Base-by-base conservation (phyloP, 768 basidiomycete species). In the Lentinula detonsa region DNA sequence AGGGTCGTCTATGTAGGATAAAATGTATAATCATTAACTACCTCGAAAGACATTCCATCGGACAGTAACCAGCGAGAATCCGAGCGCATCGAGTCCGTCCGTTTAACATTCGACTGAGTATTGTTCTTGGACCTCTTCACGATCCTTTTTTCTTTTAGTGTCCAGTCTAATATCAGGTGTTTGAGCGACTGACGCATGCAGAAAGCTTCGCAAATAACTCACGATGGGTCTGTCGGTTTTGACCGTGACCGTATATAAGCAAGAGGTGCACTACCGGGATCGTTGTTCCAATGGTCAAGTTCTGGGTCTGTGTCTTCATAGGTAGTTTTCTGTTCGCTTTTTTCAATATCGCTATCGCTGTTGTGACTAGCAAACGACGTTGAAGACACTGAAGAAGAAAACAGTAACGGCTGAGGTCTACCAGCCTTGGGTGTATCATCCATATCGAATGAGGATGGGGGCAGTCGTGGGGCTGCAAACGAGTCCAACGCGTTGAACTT, bases 361-460 rank as follows among this genome's bases (percentile, higher is more conserved):
- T 31, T 49, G 48, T 10, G 21, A 28, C 48, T 23, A 21, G 21
- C 9, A 28, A 15, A 49, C 10, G 48, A 37, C 35, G 37, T 8
- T 2, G 52, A 53, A 37, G 52, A 5, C 15, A 28, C 13, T 16
- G 34, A 4, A n/a, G 51, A 11, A 37, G 51, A 13, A 10, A 53
- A 31, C 31, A 34, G 8, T 4, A 34, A 33, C 15, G 33, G 31
- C n/a, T 50, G 21, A 28, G 54, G n/a, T 48, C 43, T 21, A 28
- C 33, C 62, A 28, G 60, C 57, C 23, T 61, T 63, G 23, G 65
- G 65, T 1, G 65, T 66, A 7, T 34, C 60, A 7, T 61, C 63
- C 7, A 1, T 33, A 45, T 56, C 28, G 9, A 56, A 56, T 1
- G 55, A 43, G 11, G 55, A 56, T 21, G 21, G 10, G 3, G 40